Conservation (phyloP, 2,329 filamentous ascomycete species). For the Penicillium sp. region DNA sequence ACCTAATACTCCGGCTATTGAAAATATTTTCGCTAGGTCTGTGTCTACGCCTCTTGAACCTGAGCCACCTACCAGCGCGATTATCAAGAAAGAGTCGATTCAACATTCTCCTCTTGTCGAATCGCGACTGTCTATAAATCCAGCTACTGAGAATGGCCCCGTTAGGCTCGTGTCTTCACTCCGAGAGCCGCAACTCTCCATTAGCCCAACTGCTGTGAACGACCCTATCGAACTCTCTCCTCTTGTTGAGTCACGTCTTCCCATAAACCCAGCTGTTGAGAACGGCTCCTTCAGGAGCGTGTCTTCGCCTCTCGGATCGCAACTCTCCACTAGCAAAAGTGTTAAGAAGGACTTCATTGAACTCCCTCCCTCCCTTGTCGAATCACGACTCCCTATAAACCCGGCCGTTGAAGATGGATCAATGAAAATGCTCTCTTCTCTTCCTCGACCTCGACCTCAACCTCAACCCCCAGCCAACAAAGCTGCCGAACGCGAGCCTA, state of each 20-base stretch:
- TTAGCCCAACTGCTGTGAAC: not conserved
- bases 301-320: not conserved
- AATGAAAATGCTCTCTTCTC: not conserved
- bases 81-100: not conserved
- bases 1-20: not conserved
- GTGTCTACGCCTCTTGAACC: not conserved
- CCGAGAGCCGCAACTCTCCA: not conserved
- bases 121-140: constrained; percentile 16
- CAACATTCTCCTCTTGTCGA: constrained; percentile 1
- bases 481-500: not conserved
- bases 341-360: not conserved
- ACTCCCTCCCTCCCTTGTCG: not conserved
- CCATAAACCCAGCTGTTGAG: constrained; percentile 7
- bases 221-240: not conserved
- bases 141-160: not conserved
- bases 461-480: not conserved
- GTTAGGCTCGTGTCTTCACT: not conserved
- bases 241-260: constrained; percentile 13
- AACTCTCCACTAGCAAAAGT: not conserved
- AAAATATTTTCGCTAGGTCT: not conserved
- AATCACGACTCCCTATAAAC: constrained; percentile 16
- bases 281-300: not conserved
- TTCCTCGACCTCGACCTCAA: not conserved
- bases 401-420: constrained; percentile 2
- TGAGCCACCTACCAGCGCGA: not conserved